These are phyloP conservation scores for Pseudonectria buxi DNA, from an alignment of 2,329 filamentous ascomycete genomes.

Conservation along the genomic window DNA sequence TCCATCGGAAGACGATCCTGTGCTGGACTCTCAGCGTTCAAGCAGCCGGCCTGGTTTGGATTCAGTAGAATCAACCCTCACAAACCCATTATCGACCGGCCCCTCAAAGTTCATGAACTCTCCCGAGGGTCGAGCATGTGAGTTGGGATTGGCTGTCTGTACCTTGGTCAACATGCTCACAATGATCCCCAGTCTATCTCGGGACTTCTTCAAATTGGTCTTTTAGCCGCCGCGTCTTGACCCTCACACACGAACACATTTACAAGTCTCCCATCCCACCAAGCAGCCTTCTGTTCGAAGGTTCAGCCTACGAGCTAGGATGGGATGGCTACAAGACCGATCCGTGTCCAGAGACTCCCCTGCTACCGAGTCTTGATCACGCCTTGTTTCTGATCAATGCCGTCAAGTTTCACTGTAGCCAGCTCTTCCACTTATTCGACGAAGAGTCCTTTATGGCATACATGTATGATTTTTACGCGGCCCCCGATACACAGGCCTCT, in stretches of 20 bases:
- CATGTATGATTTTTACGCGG: constrained; percentile 23
- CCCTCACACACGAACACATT: constrained; percentile 40
- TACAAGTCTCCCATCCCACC: constrained; percentile 36
- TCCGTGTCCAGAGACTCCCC: constrained; percentile 11
- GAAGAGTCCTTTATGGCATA: constrained; percentile 42
- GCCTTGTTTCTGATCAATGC: constrained; percentile 47
- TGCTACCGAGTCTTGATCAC: constrained; percentile 44
- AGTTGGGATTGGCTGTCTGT: constrained; percentile 11
- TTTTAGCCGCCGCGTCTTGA: constrained; percentile 43
- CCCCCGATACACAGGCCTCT: constrained; percentile 10
- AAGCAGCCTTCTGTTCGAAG: constrained; percentile 42
- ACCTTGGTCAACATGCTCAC: not conserved
- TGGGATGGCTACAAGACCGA: constrained; percentile 38
- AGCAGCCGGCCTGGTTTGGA: constrained; percentile 17
- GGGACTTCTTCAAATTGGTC: constrained; percentile 53
- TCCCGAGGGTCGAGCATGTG: constrained; percentile 35
- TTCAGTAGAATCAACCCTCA: constrained; percentile 27
- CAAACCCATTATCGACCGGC: constrained; percentile 35
- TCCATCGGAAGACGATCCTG: constrained; percentile 8
- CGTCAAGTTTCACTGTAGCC: constrained; percentile 49
- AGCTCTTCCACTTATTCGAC: constrained; percentile 48
- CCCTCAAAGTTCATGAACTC: constrained; percentile 36
- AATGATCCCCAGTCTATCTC: constrained; percentile 37
- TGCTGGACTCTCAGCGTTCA: constrained; percentile 12
- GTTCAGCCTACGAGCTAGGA: constrained; percentile 42